phyloP scores from a whole-genome alignment of 495 filamentous ascomycete genomes.

The Aspergillus bridgeri region DNA sequence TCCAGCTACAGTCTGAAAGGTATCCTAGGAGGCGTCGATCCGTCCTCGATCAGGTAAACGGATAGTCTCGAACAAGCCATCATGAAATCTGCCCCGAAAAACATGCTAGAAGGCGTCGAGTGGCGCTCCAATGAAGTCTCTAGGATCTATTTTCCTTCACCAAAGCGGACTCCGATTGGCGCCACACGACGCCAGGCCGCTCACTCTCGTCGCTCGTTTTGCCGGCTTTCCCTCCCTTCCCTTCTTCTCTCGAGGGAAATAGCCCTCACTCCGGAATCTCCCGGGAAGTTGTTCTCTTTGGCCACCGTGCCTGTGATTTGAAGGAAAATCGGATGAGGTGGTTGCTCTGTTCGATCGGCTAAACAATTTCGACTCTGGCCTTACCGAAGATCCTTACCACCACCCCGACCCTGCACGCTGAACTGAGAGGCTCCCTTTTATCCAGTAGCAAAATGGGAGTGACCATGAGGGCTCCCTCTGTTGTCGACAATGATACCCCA shows the following conservation, averaged over 20 bases:
- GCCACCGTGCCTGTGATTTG: not conserved
- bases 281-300: not conserved
- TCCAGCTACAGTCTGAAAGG: not conserved
- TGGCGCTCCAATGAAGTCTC: slow-evolving; percentile 24
- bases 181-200: slow-evolving; percentile 8
- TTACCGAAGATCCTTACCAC: not conserved
- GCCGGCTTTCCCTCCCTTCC: not conserved
- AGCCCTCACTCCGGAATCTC: not conserved
- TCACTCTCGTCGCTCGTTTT: not conserved
- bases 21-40: too few species aligned
- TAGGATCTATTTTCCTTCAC: slow-evolving; percentile 28
- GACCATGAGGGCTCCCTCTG: not conserved
- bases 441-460: not conserved
- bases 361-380: not conserved
- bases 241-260: not conserved
- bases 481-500: not conserved
- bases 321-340: not conserved
- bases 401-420: too few species aligned
- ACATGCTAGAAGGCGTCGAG: slow-evolving; percentile 14
- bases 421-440: not conserved
- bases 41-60: not conserved
- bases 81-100: not conserved
- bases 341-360: not conserved
- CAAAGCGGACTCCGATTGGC: slow-evolving; percentile 23
- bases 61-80: not conserved